phyloP scores from a whole-genome alignment of 345 rosid species.

The Euphorbia lathyris region DNA sequence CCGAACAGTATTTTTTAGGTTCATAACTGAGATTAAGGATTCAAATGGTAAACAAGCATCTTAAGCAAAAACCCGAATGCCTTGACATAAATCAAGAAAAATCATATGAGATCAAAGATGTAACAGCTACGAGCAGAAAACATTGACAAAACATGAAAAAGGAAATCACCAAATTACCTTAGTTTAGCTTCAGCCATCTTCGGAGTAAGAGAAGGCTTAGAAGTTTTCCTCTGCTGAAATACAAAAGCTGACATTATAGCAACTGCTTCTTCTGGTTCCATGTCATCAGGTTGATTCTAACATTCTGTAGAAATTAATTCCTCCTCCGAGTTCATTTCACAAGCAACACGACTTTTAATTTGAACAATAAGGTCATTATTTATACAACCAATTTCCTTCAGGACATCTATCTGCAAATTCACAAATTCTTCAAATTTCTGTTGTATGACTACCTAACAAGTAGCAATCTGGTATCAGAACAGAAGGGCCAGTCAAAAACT shows the following conservation, averaged over 20 bases:
- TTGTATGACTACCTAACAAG: constrained; percentile 21
- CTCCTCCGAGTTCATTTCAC: constrained; percentile 99
- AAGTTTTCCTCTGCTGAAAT: constrained; percentile 90
- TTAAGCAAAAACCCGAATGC: no score
- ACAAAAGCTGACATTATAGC: constrained; percentile 98
- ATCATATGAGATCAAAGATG: background rate
- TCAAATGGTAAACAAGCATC: no score
- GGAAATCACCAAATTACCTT: constrained; percentile 41
- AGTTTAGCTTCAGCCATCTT: constrained; percentile 67
- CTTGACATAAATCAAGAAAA: background rate
- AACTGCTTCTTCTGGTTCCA: constrained; percentile 98
- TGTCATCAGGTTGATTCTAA: constrained; percentile 83
- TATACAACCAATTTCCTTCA: constrained; percentile 81
- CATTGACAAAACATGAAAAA: background rate
- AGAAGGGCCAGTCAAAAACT: constrained; percentile 39
- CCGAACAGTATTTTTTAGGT: no score
- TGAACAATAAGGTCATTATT: constrained; percentile 88
- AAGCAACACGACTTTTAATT: constrained; percentile 95
- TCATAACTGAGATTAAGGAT: no score
- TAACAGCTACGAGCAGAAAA: background rate
- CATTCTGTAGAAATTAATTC: constrained; percentile 87
- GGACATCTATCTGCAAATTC: constrained; percentile 72
- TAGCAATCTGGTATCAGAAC: constrained; percentile 55
- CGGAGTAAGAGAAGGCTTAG: constrained; percentile 78
- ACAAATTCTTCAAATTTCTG: constrained; percentile 16